Evolutionary conservation across 2,329 filamentous ascomycete species (phyloP).

Genomic region (Fusarium pilosicola): DNA sequence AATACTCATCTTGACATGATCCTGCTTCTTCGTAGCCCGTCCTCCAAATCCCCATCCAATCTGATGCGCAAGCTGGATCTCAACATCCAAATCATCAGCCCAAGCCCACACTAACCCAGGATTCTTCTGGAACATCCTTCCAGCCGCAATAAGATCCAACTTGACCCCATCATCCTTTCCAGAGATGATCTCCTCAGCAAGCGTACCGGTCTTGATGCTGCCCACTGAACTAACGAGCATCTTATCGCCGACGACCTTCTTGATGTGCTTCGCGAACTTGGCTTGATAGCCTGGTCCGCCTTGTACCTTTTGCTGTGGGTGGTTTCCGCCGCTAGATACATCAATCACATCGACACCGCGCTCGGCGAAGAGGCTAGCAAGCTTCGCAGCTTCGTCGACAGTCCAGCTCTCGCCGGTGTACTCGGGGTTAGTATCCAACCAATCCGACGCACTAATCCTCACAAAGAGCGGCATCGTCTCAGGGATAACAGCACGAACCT

Average conservation of each 20-base stretch:
- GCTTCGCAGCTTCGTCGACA: slow-evolving; percentile 67
- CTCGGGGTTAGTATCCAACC: slow-evolving; percentile 70
- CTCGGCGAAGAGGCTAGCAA: slow-evolving; percentile 71
- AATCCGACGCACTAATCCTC: slow-evolving; percentile 79
- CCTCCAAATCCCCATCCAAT: slow-evolving; percentile 66
- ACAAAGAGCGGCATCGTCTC: slow-evolving; percentile 76
- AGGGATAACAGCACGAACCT: slow-evolving; percentile 70
- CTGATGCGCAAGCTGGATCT: slow-evolving; percentile 61
- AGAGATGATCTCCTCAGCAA: slow-evolving; percentile 60
- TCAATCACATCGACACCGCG: slow-evolving; percentile 80
- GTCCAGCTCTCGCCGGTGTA: slow-evolving; percentile 72
- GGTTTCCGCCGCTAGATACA: slow-evolving; percentile 74
- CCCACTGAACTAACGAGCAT: slow-evolving; percentile 60
- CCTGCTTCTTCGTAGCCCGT: slow-evolving; percentile 38
- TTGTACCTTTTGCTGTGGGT: slow-evolving; percentile 67
- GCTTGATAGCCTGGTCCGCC: slow-evolving; percentile 75
- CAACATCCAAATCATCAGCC: slow-evolving; percentile 62
- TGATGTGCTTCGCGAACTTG: slow-evolving; percentile 75
- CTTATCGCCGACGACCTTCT: slow-evolving; percentile 74
- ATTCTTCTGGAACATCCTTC: slow-evolving; percentile 67
- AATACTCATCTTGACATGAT: slow-evolving; percentile 13
- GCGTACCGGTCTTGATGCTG: slow-evolving; percentile 55
- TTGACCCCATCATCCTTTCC: slow-evolving; percentile 50
- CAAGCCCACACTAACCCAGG: slow-evolving; percentile 65
- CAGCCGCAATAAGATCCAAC: slow-evolving; percentile 61